Conservation (phyloP, 805 yeast genomes). For the Ogataea saltuana region DNA sequence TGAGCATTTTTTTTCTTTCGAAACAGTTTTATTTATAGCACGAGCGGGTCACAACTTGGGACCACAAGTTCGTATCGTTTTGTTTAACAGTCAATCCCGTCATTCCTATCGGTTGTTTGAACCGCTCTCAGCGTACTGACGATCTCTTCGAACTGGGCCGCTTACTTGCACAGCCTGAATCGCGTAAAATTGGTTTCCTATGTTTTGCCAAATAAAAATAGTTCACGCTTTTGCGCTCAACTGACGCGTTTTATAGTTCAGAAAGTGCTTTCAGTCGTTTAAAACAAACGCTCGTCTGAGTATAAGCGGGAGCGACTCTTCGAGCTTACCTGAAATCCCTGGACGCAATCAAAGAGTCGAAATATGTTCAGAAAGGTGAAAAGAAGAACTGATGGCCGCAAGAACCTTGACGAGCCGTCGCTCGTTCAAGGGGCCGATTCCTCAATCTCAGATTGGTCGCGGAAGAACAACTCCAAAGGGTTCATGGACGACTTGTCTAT, state of each 20-base stretch:
- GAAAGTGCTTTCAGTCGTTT: not conserved
- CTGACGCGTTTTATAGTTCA: slow-evolving; percentile 1
- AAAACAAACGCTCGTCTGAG: too few species aligned
- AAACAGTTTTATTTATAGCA: too few species aligned
- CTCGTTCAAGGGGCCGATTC: slow-evolving; percentile 31
- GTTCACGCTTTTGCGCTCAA: not conserved
- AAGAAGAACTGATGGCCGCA: slow-evolving; percentile 72
- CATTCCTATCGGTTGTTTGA: too few species aligned
- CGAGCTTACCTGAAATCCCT: not conserved
- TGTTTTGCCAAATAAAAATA: not conserved
- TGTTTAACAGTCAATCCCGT: too few species aligned
- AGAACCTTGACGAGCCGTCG: slow-evolving; percentile 49
- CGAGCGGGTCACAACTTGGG: too few species aligned
- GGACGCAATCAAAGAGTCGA: not conserved
- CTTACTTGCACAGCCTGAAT: not conserved
- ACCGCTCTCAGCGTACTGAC: too few species aligned
- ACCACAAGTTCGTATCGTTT: too few species aligned
- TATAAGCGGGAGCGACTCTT: too few species aligned
- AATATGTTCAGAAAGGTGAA: slow-evolving; percentile 72
- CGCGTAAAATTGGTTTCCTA: slow-evolving; percentile 2
- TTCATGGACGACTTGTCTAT: slow-evolving; percentile 33
- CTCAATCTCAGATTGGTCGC: slow-evolving; percentile 31
- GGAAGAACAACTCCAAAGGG: slow-evolving; percentile 30
- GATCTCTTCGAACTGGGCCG: too few species aligned
- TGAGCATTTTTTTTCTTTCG: not conserved